Percentiles rank a stretch among this genome's conserved stretches.
Evolutionary conservation across 495 filamentous ascomycete genomes (phyloP).

Genomic region (Parathielavia hyrcaniae): DNA sequence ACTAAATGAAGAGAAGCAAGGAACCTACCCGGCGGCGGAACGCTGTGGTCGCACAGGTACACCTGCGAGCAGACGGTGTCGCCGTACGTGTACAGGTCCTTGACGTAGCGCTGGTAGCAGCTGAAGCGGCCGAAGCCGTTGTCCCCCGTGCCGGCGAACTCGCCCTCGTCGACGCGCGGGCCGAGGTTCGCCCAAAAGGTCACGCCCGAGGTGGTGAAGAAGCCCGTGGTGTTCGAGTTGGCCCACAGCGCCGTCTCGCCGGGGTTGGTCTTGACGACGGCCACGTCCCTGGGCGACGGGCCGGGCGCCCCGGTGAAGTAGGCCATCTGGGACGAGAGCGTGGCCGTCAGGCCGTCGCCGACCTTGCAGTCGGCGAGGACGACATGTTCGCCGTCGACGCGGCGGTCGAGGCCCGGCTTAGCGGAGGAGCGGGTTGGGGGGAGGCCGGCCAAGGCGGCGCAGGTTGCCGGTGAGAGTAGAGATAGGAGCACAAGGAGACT

Average conservation of each 20-base stretch:
- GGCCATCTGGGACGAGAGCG: constrained; percentile 35
- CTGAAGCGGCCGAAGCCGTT: constrained; percentile 36
- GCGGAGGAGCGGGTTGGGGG: background rate
- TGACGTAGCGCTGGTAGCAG: constrained; percentile 33
- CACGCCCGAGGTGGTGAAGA: constrained; percentile 30
- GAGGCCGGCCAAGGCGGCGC: background rate
- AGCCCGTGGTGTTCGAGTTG: constrained; percentile 30
- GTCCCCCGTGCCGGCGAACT: constrained; percentile 33
- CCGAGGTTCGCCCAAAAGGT: constrained; percentile 33
- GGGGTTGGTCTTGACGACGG: constrained; percentile 24
- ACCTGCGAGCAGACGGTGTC: constrained; percentile 28
- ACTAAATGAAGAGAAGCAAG: background rate
- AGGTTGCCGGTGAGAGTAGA: background rate
- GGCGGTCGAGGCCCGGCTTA: background rate
- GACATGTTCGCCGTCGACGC: constrained; percentile 25
- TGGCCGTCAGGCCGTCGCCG: constrained; percentile 8
- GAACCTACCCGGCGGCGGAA: constrained; percentile 8
- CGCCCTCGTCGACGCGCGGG: constrained; percentile 26
- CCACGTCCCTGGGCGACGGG: constrained; percentile 28
- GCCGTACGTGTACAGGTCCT: constrained; percentile 29
- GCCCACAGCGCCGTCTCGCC: constrained; percentile 33
- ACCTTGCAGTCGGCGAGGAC: constrained; percentile 30
- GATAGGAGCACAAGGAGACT: background rate
- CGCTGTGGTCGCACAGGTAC: constrained; percentile 36
- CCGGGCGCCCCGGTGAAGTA: constrained; percentile 29